Conservation (phyloP, 371 early-diverging fungal genomes). For the Nematocida homosporus region DNA sequence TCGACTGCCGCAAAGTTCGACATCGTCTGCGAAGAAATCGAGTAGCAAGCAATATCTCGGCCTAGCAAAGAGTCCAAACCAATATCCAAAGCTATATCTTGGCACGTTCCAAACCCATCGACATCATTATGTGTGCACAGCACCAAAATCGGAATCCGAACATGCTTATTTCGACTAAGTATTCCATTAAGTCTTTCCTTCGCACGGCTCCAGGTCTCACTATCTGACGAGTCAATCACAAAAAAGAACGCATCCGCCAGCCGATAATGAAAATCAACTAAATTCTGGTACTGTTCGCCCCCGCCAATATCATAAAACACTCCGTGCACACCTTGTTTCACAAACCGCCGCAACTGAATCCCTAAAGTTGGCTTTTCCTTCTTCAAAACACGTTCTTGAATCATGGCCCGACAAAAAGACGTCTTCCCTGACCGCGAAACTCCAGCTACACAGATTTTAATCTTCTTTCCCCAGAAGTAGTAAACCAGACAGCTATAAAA, state of each 20-base stretch:
- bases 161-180: conserved; percentile 59
- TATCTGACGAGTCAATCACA: conserved; percentile 36
- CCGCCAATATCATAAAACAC: conserved; percentile 62
- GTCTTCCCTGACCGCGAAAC: conserved; percentile 57
- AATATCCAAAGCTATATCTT: conserved; percentile 81
- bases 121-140: conserved; percentile 97
- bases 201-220: conserved; percentile 18
- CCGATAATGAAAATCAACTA: conserved; percentile 58
- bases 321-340: conserved; percentile 36
- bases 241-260: conserved; percentile 61
- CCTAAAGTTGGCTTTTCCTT: conserved; percentile 13
- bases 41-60: conserved; percentile 92
- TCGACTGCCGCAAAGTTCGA: conserved; percentile 89
- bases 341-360: conserved; percentile 19
- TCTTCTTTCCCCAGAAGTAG: conserved; percentile 56
- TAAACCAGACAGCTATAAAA: conserved; percentile 35
- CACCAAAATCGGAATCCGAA: conserved; percentile 70
- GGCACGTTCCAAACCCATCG: conserved; percentile 77
- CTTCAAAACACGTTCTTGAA: conserved; percentile 25
- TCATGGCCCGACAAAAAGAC: conserved; percentile 46
- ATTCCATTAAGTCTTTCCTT: conserved; percentile 55
- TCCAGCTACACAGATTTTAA: conserved; percentile 59
- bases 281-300: conserved; percentile 9
- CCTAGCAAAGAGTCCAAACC: conserved; percentile 76
- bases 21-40: conserved; percentile 91